Conservation (phyloP, 2,329 filamentous ascomycete genomes). For the Neonectria faginata region DNA sequence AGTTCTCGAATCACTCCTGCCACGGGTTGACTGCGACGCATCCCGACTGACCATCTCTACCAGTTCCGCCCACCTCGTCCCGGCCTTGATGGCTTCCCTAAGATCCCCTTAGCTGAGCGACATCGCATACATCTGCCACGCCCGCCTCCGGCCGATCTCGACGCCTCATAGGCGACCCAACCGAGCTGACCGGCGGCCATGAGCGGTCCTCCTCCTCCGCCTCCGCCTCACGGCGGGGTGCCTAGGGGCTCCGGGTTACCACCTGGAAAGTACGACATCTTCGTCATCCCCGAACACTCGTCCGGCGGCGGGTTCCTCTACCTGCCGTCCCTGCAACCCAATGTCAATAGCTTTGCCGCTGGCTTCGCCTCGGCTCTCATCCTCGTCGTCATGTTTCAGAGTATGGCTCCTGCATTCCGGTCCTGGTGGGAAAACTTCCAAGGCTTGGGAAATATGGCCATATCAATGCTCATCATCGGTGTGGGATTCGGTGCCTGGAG, state of each 20-base stretch:
- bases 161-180: conserved; percentile 31
- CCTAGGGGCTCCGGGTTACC: conserved; percentile 80
- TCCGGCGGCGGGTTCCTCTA: conserved; percentile 92
- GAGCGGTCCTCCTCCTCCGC: conserved; percentile 80
- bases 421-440: conserved; percentile 79
- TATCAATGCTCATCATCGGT: conserved; percentile 76
- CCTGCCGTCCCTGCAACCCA: conserved; percentile 87
- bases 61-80: conserved; percentile 32
- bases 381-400: conserved; percentile 77
- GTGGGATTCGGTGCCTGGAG: conserved; percentile 85
- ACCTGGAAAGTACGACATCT: conserved; percentile 94
- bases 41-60: conserved; percentile 30
- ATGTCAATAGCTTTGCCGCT: conserved; percentile 90
- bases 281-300: conserved; percentile 93
- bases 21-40: conserved; percentile 13
- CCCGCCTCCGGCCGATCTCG: conserved; percentile 16
- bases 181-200: conserved; percentile 50
- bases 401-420: conserved; percentile 78
- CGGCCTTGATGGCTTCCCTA: conserved; percentile 48
- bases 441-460: conserved; percentile 77
- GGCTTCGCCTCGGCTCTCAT: conserved; percentile 84
- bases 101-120: conserved; percentile 44
- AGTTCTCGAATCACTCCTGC: neutral
- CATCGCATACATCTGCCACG: conserved; percentile 33
- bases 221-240: conserved; percentile 85